Evolutionary conservation across 2,329 filamentous ascomycete species (phyloP).

Genomic region (Calonectria henricotiae): DNA sequence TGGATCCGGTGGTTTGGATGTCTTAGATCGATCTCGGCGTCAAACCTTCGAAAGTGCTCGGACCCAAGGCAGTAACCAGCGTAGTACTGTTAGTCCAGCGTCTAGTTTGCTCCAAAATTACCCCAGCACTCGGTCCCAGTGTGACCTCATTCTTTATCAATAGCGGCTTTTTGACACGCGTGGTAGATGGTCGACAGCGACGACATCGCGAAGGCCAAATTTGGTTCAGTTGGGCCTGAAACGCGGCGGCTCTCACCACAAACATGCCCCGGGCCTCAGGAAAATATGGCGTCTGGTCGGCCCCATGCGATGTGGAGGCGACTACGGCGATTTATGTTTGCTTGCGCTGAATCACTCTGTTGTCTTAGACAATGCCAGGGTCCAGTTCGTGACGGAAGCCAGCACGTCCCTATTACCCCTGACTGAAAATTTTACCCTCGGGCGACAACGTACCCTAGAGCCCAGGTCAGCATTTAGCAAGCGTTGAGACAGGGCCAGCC

Average conservation of each 20-base stretch:
- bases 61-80: neutral
- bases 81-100: too few species aligned
- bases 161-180: neutral
- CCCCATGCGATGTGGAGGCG: neutral
- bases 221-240: slow-evolving; percentile 5
- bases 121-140: neutral
- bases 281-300: neutral
- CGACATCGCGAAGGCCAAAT: neutral
- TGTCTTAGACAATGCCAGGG: slow-evolving; percentile 1
- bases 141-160: neutral
- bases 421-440: slow-evolving; percentile 1
- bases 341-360: neutral
- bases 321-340: neutral
- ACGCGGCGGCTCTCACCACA: neutral
- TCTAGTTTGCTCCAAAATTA: neutral
- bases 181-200: neutral
- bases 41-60: neutral
- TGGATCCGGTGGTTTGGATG: neutral
- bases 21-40: slow-evolving; percentile 1
- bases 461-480: neutral
- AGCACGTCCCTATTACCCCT: neutral
- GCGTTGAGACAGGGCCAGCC: neutral
- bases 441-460: neutral
- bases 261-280: neutral
- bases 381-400: neutral